These are phyloP conservation scores for Phytophthora palmivora DNA, from an alignment of 352 stramenopile genomes.

Conservation along the genomic window DNA sequence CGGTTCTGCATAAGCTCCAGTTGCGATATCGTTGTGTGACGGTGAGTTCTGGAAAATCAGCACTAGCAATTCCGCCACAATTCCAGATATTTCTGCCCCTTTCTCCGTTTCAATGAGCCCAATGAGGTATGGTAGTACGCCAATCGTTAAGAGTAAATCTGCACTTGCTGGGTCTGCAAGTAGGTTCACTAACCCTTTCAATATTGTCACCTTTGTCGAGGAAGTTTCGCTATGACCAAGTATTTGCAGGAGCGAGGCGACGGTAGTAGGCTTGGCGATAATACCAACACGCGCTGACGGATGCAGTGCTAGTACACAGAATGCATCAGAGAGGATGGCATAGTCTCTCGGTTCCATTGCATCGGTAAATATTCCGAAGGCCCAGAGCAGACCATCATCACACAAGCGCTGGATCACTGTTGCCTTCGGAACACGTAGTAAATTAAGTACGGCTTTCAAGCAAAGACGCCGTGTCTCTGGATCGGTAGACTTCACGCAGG, in stretches of 20 bases:
- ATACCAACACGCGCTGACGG: constrained; percentile 50
- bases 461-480: constrained; percentile 76
- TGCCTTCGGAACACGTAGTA: constrained; percentile 50
- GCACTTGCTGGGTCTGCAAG: constrained; percentile 48
- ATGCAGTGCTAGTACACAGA: constrained; percentile 69
- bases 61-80: constrained; percentile 35
- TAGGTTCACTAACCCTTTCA: constrained; percentile 61
- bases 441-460: constrained; percentile 74
- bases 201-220: constrained; percentile 48
- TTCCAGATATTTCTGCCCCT: constrained; percentile 15
- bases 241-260: constrained; percentile 55
- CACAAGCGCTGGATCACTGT: constrained; percentile 64
- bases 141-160: constrained; percentile 30
- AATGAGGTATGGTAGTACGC: constrained; percentile 38
- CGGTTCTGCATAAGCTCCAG: constrained; percentile 22
- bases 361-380: constrained; percentile 65
- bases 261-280: constrained; percentile 51
- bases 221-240: constrained; percentile 30
- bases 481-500: constrained; percentile 86
- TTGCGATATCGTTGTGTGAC: constrained; percentile 23
- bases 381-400: constrained; percentile 76
- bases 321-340: constrained; percentile 70
- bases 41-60: constrained; percentile 40
- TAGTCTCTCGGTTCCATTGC: constrained; percentile 64
- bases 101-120: constrained; percentile 24